Evolutionary conservation across 345 rosid genomes (phyloP).

Genomic region (Garcia nutans): DNA sequence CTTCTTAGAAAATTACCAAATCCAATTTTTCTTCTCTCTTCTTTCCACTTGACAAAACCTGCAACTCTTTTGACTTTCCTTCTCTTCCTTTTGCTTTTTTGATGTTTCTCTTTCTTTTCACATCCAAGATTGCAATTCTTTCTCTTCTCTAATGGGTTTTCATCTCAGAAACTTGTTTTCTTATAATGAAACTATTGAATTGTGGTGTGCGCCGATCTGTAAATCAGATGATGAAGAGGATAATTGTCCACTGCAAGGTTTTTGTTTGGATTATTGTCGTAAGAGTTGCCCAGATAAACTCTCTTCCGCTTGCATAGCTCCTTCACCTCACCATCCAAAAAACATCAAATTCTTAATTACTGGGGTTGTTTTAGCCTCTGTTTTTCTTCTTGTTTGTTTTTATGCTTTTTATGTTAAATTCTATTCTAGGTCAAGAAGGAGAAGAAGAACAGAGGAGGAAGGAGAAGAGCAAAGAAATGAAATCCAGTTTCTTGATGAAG

Average conservation of each 20-base stretch:
- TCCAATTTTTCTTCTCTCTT: too few species aligned
- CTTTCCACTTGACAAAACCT: background rate
- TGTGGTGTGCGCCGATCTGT: background rate
- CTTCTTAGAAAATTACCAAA: background rate
- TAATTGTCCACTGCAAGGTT: too few species aligned
- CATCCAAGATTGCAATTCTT: background rate
- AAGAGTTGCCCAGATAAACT: background rate
- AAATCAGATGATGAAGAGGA: background rate
- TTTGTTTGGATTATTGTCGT: background rate
- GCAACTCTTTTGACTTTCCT: constrained; percentile 7
- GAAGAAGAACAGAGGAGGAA: background rate
- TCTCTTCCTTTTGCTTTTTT: background rate
- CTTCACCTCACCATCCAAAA: background rate
- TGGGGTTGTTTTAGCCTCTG: background rate
- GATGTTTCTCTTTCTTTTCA: background rate
- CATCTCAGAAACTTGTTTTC: background rate
- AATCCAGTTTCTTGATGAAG: constrained; percentile 23
- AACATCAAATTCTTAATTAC: background rate
- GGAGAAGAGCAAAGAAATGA: background rate
- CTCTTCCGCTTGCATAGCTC: background rate
- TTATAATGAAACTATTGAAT: background rate
- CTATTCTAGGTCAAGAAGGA: constrained; percentile 7
- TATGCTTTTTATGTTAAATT: constrained; percentile 6
- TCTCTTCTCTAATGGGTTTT: constrained; percentile 11
- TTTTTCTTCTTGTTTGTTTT: background rate